Percentiles rank a stretch among this genome's conserved stretches.
Conservation (phyloP, 2,329 filamentous ascomycete genomes). For the Allantophomopsis cytisporea region DNA sequence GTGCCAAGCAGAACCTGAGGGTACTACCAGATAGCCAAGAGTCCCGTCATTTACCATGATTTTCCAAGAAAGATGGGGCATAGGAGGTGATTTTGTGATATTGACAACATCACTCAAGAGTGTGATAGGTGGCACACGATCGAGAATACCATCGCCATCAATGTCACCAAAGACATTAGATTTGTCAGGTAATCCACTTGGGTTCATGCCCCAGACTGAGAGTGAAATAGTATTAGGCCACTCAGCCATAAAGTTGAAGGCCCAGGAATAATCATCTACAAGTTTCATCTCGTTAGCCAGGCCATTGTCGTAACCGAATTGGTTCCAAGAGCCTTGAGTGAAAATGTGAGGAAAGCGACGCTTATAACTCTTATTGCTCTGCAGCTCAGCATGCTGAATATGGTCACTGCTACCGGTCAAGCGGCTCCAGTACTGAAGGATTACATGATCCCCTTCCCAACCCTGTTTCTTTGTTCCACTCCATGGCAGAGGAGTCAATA, state of each 20-base stretch:
- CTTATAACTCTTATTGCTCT: conserved; percentile 21
- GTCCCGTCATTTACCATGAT: conserved; percentile 40
- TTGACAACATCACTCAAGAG: conserved; percentile 42
- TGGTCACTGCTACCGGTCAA: conserved; percentile 44
- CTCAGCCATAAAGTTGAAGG: conserved; percentile 45
- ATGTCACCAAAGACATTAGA: conserved; percentile 46
- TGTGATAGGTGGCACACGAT: conserved; percentile 46
- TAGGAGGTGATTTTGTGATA: conserved; percentile 38
- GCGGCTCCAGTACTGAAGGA: conserved; percentile 48
- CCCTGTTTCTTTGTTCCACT: conserved; percentile 40
- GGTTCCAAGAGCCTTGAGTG: conserved; percentile 47
- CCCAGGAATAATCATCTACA: conserved; percentile 35
- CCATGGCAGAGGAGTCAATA: conserved; percentile 34
- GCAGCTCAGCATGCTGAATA: conserved; percentile 43
- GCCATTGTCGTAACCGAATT: conserved; percentile 49
- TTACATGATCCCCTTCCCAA: conserved; percentile 48
- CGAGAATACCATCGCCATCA: conserved; percentile 43
- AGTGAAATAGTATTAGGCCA: conserved; percentile 46
- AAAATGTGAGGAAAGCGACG: conserved; percentile 49
- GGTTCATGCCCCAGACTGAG: conserved; percentile 55
- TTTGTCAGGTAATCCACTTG: conserved; percentile 47
- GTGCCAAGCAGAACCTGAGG: conserved; percentile 34
- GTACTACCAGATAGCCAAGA: conserved; percentile 34
- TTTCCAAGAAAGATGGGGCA: conserved; percentile 39
- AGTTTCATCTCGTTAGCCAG: conserved; percentile 37